A percentile compares a stretch with the other conserved stretches of the same genome.
Conservation (phyloP, 1,139 yeast genomes). For the Sugiyamaella xylanicola region DNA sequence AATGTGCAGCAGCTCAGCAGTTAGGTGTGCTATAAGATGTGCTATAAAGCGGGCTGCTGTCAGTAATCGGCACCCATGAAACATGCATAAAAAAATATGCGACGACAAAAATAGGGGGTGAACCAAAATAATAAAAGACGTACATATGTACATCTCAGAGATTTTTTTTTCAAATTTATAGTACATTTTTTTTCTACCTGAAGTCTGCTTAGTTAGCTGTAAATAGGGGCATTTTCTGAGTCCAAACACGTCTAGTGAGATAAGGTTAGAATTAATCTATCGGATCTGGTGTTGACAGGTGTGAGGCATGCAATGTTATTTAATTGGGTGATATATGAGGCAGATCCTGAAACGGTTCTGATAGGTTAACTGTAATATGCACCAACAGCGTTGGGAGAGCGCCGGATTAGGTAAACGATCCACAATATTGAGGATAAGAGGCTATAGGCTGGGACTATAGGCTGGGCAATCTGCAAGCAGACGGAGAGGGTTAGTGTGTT, state of each 20-base stretch:
- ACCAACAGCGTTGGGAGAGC: neutral
- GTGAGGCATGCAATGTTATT: constrained; percentile 10
- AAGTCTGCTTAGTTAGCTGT: too few species aligned
- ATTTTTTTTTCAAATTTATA: too few species aligned
- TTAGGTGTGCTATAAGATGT: neutral
- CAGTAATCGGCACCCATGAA: neutral
- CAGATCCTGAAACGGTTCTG: neutral
- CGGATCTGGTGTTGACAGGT: neutral
- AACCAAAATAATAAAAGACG: neutral
- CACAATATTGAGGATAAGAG: neutral
- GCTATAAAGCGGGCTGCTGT: neutral
- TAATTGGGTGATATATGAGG: neutral
- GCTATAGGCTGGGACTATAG: neutral
- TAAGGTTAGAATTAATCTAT: neutral
- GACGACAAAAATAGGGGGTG: neutral
- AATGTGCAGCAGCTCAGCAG: neutral
- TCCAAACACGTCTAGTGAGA: too few species aligned
- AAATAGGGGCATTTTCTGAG: neutral
- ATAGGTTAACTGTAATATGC: neutral
- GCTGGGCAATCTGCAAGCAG: neutral
- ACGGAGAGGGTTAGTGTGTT: neutral
- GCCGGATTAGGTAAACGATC: neutral
- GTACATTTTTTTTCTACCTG: too few species aligned
- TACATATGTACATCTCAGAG: too few species aligned
- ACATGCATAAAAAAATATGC: neutral